A percentile compares a stretch with the other conserved stretches of the same genome.
These are phyloP conservation scores for Irpex sp. DNA, from an alignment of 1,284 basidiomycete genomes.

Conservation along the genomic window DNA sequence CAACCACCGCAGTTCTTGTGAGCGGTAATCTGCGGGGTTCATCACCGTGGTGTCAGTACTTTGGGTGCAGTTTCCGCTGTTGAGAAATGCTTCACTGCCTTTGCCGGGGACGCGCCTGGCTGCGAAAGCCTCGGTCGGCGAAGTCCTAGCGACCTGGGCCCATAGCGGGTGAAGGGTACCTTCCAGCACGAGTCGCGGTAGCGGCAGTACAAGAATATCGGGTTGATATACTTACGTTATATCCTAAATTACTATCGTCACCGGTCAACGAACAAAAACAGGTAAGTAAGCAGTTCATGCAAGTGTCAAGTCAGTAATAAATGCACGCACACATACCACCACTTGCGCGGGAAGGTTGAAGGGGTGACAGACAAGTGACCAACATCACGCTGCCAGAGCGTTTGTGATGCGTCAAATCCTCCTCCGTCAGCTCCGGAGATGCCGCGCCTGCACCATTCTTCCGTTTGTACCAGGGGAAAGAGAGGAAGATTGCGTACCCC, in stretches of 20 bases:
- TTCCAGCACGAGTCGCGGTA: neutral
- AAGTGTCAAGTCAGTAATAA: neutral
- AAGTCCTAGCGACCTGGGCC: neutral
- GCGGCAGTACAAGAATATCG: too few species aligned
- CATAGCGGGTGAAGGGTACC: neutral
- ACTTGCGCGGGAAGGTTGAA: neutral
- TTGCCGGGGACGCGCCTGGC: neutral
- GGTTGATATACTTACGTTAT: neutral
- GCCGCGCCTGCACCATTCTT: neutral
- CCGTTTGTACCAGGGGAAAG: neutral
- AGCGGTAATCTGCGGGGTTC: neutral
- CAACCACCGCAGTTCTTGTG: neutral
- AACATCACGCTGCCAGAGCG: neutral
- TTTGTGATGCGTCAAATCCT: neutral
- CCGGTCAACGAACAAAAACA: neutral
- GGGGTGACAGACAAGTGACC: neutral
- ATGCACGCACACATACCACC: neutral
- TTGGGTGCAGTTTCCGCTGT: neutral
- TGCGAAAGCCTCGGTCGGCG: neutral
- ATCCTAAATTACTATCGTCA: neutral
- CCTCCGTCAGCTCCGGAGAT: neutral
- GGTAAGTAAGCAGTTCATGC: neutral
- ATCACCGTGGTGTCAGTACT: neutral
- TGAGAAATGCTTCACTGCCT: neutral
- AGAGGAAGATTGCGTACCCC: neutral